Percentiles rank a stretch among this genome's conserved stretches.
These are phyloP conservation scores for Elsinoe australis DNA, from an alignment of 2,329 filamentous ascomycete species.

Conservation along the genomic window DNA sequence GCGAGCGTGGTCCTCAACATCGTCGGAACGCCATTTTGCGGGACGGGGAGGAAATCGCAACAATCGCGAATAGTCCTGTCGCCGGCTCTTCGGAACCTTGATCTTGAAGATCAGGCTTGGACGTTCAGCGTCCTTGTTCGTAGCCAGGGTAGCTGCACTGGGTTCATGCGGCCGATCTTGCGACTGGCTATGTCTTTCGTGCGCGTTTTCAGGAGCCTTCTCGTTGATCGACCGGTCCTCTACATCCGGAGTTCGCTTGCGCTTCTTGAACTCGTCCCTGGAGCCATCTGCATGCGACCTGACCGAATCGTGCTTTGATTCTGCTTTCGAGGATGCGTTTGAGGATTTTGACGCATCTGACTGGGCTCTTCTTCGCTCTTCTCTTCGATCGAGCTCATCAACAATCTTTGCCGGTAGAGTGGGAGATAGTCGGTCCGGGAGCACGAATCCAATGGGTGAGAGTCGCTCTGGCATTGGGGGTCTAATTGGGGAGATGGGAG, in stretches of 20 bases:
- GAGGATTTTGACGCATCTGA: constrained; percentile 21
- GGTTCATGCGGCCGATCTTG: too few species aligned
- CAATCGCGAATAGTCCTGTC: constrained; percentile 15
- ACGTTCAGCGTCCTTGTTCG: too few species aligned
- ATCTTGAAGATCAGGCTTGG: constrained; percentile 16
- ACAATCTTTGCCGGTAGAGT: constrained; percentile 50
- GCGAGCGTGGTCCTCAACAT: constrained; percentile 9
- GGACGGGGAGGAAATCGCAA: constrained; percentile 15
- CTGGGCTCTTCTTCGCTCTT: constrained; percentile 22
- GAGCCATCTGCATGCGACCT: background rate
- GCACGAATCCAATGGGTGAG: constrained; percentile 6
- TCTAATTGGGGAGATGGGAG: constrained; percentile 18
- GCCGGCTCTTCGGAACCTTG: constrained; percentile 18
- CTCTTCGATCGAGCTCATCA: constrained; percentile 41
- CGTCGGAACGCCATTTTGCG: background rate
- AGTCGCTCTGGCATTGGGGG: constrained; percentile 8
- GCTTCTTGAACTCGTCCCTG: constrained; percentile 1
- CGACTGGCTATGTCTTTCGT: too few species aligned
- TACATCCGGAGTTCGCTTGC: background rate
- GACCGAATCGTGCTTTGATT: constrained; percentile 18
- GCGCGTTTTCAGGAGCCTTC: too few species aligned
- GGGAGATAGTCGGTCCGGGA: constrained; percentile 49
- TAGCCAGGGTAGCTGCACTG: too few species aligned
- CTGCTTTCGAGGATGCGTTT: constrained; percentile 4
- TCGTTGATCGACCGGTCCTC: background rate